phyloP scores from a whole-genome alignment of 1,284 basidiomycete genomes.

The Ustilago curta region DNA sequence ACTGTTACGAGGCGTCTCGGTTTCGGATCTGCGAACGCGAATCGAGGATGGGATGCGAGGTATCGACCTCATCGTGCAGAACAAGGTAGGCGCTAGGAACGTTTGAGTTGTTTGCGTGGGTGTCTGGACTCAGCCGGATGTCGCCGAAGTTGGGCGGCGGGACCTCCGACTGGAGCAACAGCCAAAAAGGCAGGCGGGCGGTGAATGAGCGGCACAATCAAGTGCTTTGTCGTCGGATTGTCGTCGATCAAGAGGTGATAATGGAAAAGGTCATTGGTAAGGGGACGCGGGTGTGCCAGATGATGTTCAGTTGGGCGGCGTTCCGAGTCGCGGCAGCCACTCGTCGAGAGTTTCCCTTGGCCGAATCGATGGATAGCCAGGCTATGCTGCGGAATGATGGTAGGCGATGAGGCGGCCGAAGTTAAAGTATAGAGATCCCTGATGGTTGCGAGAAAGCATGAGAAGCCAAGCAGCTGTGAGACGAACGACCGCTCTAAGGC shows the following conservation, averaged over 20 bases:
- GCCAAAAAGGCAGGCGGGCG: neutral
- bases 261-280: neutral
- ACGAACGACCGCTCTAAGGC: too few species aligned
- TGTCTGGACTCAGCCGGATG: neutral
- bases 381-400: too few species aligned
- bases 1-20: conserved; percentile 12
- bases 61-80: conserved; percentile 13
- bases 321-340: neutral
- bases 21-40: conserved; percentile 31
- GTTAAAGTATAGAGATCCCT: too few species aligned
- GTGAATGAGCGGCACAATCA: neutral
- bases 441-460: too few species aligned
- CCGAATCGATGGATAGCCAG: neutral
- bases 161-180: neutral
- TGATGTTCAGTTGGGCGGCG: too few species aligned
- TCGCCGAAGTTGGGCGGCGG: neutral
- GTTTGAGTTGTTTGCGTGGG: neutral
- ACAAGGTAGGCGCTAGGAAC: neutral
- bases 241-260: neutral
- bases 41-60: conserved; percentile 48
- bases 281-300: neutral
- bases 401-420: too few species aligned
- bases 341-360: neutral
- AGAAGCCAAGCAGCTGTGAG: too few species aligned
- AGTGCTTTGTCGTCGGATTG: neutral